Conservation (phyloP, 139 green algal genomes). For the Chlamydomonas sp. region DNA sequence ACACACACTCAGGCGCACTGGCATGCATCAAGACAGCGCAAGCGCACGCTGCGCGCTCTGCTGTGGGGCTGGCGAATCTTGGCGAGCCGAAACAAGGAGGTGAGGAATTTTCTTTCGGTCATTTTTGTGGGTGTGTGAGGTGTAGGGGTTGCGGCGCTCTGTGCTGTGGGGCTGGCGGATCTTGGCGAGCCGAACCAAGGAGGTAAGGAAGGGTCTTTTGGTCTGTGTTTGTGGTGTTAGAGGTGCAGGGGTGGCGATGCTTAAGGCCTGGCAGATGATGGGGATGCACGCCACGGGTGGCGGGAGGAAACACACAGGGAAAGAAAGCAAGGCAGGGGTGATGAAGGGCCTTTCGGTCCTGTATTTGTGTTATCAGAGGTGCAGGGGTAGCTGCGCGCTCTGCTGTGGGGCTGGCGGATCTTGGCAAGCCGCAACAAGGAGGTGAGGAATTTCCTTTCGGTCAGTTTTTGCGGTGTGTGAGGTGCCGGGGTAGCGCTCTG, state of each 20-base stretch:
- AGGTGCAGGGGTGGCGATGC: too few relatives aligned
- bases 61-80: constrained; percentile 15
- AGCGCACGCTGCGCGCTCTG: constrained; percentile 9
- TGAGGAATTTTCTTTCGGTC: not conserved
- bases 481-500: too few relatives aligned
- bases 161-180: too few relatives aligned
- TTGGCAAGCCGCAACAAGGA: constrained; percentile 23
- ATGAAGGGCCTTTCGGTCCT: not conserved
- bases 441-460: constrained; percentile 3
- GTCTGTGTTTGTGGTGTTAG: too few relatives aligned
- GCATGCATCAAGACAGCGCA: constrained; percentile 14
- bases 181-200: too few relatives aligned
- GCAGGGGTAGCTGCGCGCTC: constrained; percentile 3
- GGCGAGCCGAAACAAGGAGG: constrained; percentile 21
- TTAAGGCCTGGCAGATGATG: too few relatives aligned
- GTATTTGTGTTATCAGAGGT: constrained; percentile 11
- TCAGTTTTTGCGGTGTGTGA: not conserved
- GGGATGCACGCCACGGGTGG: too few relatives aligned
- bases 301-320: too few relatives aligned
- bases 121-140: not conserved
- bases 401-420: constrained; percentile 11
- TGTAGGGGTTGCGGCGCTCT: not conserved
- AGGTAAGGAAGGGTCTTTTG: too few relatives aligned
- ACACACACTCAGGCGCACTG: too few relatives aligned
- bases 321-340: constrained; percentile 25